These are phyloP conservation scores for Ustilago esculenta DNA, from an alignment of 1,284 basidiomycete genomes.

Conservation along the genomic window DNA sequence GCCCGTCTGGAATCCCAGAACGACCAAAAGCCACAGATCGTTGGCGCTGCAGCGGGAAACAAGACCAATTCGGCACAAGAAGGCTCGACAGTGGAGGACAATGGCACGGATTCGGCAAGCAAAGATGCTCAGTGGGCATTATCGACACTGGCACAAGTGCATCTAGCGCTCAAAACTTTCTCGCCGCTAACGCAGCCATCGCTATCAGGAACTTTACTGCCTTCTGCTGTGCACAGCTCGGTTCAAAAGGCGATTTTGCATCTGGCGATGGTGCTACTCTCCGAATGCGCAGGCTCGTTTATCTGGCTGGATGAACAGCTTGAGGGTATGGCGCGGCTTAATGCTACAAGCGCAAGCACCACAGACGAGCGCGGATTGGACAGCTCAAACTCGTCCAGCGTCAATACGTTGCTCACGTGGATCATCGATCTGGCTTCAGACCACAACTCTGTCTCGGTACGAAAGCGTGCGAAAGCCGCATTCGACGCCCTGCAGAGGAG, in stretches of 20 bases:
- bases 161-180: conserved; percentile 32
- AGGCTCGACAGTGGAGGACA: not conserved
- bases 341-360: not conserved
- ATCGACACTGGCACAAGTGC: conserved; percentile 37
- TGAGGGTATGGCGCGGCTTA: conserved; percentile 6
- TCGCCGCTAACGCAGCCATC: conserved; percentile 28
- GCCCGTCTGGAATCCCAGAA: not conserved
- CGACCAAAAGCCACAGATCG: not conserved
- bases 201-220: conserved; percentile 22
- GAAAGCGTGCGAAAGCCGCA: not conserved
- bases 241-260: conserved; percentile 17
- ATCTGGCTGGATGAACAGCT: conserved; percentile 41
- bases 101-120: not conserved
- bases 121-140: conserved; percentile 29
- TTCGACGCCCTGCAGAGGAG: conserved; percentile 4
- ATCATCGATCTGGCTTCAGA: conserved; percentile 31
- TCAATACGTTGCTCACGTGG: conserved; percentile 27
- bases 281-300: conserved; percentile 21
- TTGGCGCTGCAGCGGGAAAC: not conserved
- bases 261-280: conserved; percentile 12
- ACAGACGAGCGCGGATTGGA: no score
- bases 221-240: conserved; percentile 2
- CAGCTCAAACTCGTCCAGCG: conserved; percentile 1
- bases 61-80: not conserved
- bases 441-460: conserved; percentile 6